A percentile compares a stretch with the other conserved stretches of the same genome.
phyloP scores from a whole-genome alignment of 768 basidiomycete species.

The Pholiota microspora region DNA sequence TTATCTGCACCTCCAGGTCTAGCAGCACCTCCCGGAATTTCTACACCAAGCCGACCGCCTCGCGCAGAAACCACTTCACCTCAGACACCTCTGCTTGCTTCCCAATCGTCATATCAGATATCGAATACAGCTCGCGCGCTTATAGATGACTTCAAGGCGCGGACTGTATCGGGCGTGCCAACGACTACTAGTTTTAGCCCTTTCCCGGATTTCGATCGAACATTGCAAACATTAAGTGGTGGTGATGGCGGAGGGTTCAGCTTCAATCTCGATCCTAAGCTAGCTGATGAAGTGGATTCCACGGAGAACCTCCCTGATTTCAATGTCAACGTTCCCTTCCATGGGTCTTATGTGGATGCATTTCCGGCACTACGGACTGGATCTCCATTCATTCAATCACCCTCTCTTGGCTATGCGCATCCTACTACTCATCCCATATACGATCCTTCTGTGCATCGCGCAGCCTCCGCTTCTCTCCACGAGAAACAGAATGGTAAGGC shows the following conservation, averaged over 20 bases:
- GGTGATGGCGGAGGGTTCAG: slow-evolving; percentile 74
- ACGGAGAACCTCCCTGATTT: slow-evolving; percentile 46
- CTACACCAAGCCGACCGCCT: slow-evolving; percentile 50
- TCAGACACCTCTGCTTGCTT: slow-evolving; percentile 49
- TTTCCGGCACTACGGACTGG: slow-evolving; percentile 60
- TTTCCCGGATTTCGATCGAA: slow-evolving; percentile 90
- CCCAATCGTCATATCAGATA: slow-evolving; percentile 76
- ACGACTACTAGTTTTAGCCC: slow-evolving; percentile 48
- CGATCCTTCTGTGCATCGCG: slow-evolving; percentile 45
- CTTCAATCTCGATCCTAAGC: slow-evolving; percentile 82
- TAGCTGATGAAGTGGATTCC: slow-evolving; percentile 50
- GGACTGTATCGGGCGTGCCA: slow-evolving; percentile 57
- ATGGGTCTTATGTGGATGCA: slow-evolving; percentile 64
- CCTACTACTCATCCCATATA: slow-evolving; percentile 51
- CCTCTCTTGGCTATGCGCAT: slow-evolving; percentile 54
- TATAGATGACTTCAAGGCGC: slow-evolving; percentile 77
- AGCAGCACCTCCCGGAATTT: slow-evolving; percentile 61
- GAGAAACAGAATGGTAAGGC: slow-evolving; percentile 46
- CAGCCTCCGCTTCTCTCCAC: slow-evolving; percentile 30
- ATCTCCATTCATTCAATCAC: slow-evolving; percentile 36
- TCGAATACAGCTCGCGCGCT: slow-evolving; percentile 83
- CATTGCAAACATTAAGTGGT: slow-evolving; percentile 67
- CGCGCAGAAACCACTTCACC: slow-evolving; percentile 50
- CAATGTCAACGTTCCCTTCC: slow-evolving; percentile 57
- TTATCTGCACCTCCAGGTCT: slow-evolving; percentile 55